Evolutionary conservation across 148 eudicot genomes (phyloP), one percentile per base, ranked within the genome.

Genomic region (Vaccinium corymbosum): DNA sequence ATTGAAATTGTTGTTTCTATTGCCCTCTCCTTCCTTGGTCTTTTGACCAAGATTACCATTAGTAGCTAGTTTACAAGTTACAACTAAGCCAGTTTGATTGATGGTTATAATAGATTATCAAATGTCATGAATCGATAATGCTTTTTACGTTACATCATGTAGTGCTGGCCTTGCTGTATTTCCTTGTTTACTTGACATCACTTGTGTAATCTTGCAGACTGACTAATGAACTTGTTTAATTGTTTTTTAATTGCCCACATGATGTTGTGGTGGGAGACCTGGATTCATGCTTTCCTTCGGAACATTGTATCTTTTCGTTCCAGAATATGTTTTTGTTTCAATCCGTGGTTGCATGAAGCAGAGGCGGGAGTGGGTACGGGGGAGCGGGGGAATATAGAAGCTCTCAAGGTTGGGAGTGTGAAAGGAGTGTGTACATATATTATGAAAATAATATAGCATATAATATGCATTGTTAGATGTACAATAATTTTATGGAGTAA

Each of bases 161-260:
- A 17, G 51, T 38, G 42, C 52, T 75, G 78, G 78, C 25, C 79
- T 8, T 75, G 79, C 15, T 48, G 51, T 80, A 78, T 61, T 61
- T 80, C 53, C 29, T 20, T 46, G 35, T 80, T 80, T 61, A 25
- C 35, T 16, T 51, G 56, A 7, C 15, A 50, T 50, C 7, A 48
- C 56, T 48, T 20, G 51, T 49, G 79, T 29, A 20, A 27, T 14
- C 64, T 0, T 6, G 53, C 25, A 75, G 53, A 42, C 51, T 17
- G 52, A 16, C 19, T 7, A 42, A 6, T 74, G 22, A 75, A 20
- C 3, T 38, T 59, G 6, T 80, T 35, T 32, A 19, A 20, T 59
- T 38, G 10, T 5, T 46, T 48, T 6, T 1, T 68, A 16, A 10
- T 27, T 70, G 4, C 13, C 73, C 80, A 70, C 52, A 68, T 70